Evolutionary conservation across 208 protist genomes (phyloP).

Genomic region (Blechomonas ayalai): DNA sequence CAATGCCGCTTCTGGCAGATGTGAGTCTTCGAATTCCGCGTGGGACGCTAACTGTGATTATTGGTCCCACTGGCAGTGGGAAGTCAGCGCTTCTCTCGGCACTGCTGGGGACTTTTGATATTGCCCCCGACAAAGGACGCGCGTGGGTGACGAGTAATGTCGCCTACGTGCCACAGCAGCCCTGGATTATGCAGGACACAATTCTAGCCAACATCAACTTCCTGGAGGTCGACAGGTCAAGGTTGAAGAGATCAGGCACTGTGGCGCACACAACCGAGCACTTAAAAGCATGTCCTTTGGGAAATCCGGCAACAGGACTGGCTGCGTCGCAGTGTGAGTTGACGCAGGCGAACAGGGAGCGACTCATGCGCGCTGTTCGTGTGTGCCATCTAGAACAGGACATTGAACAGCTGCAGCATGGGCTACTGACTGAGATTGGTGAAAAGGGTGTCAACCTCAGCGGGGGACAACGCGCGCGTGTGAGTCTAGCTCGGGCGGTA

Average conservation of each 20-base stretch:
- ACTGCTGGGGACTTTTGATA: slow-evolving; percentile 5
- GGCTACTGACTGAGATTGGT: slow-evolving; percentile 74
- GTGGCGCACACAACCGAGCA: slow-evolving; percentile 31
- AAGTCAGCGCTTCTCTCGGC: slow-evolving; percentile 23
- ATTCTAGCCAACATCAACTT: slow-evolving; percentile 84
- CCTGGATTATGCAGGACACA: slow-evolving; percentile 76
- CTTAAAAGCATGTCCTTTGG: no score
- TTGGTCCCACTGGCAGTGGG: slow-evolving; percentile 29
- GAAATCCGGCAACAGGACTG: no score
- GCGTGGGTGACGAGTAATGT: slow-evolving; percentile 12
- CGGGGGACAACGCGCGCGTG: slow-evolving; percentile 70
- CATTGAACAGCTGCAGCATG: slow-evolving; percentile 47
- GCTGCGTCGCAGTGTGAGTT: no score
- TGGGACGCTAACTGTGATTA: slow-evolving; percentile 17
- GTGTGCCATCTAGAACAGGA: slow-evolving; percentile 49
- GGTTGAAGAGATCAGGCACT: slow-evolving; percentile 22
- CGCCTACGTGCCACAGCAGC: slow-evolving; percentile 65
- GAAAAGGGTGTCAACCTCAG: slow-evolving; percentile 61
- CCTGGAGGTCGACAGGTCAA: slow-evolving; percentile 28
- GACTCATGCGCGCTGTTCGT: slow-evolving; percentile 19
- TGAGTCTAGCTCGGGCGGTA: slow-evolving; percentile 60
- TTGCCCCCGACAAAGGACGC: slow-evolving; percentile 7
- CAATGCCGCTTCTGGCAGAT: slow-evolving; percentile 4
- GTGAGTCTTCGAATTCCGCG: slow-evolving; percentile 11
- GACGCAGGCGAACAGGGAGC: slow-evolving; percentile 18